Evolutionary conservation across 768 basidiomycete species (phyloP).

Genomic region (Fistulinella prunicolor): DNA sequence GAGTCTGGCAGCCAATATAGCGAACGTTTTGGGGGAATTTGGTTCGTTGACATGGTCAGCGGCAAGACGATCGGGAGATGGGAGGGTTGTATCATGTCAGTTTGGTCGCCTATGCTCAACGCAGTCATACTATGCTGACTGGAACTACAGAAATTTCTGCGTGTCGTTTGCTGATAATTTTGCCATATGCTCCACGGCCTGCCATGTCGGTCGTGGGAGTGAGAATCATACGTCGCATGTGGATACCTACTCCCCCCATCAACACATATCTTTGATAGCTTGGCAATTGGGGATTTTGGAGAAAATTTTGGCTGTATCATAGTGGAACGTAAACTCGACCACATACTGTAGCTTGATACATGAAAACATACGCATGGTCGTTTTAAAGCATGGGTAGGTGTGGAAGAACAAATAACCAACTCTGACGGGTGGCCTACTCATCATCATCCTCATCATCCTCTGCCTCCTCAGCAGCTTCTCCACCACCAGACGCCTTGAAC

Average conservation of each 20-base stretch:
- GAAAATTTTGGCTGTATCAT: slow-evolving; percentile 31
- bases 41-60: slow-evolving; percentile 75
- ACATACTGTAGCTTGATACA: slow-evolving; percentile 14
- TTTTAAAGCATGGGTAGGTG: slow-evolving; percentile 10
- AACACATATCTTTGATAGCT: slow-evolving; percentile 39
- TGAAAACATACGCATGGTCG: slow-evolving; percentile 20
- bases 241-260: slow-evolving; percentile 39
- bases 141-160: slow-evolving; percentile 55
- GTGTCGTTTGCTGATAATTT: slow-evolving; percentile 52
- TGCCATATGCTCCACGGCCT: slow-evolving; percentile 56
- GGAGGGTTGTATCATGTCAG: slow-evolving; percentile 77
- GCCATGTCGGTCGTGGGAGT: slow-evolving; percentile 44
- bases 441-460: slow-evolving; percentile 35
- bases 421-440: slow-evolving; percentile 44
- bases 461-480: slow-evolving; percentile 39
- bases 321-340: slow-evolving; percentile 8
- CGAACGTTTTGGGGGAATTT: slow-evolving; percentile 51
- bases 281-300: slow-evolving; percentile 57
- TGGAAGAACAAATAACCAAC: slow-evolving; percentile 1
- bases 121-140: slow-evolving; percentile 3
- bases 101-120: slow-evolving; percentile 12
- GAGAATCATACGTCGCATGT: slow-evolving; percentile 39
- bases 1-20: slow-evolving; percentile 59
- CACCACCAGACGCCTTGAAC: slow-evolving; percentile 69
- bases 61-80: slow-evolving; percentile 67